Evolutionary conservation across 768 basidiomycete genomes (phyloP).

Genomic region (Leccinum subtestaceum): DNA sequence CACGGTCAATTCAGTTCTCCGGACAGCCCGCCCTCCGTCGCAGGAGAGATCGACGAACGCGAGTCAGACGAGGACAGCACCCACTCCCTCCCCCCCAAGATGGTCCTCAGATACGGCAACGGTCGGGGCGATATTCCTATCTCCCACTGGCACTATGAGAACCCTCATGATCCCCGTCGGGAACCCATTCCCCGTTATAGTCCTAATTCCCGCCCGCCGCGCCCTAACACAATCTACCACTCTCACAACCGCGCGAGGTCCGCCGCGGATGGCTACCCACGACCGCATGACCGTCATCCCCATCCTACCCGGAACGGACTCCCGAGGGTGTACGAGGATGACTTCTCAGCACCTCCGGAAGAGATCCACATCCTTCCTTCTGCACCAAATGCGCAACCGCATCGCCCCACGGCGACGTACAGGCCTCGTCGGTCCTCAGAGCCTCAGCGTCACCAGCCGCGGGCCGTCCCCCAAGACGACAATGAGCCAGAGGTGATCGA

Average conservation of each 20-base stretch:
- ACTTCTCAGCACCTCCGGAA: slow-evolving; percentile 43
- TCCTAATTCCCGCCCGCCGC: slow-evolving; percentile 25
- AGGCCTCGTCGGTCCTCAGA: slow-evolving; percentile 31
- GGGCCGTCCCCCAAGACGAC: slow-evolving; percentile 13
- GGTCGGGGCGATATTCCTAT: slow-evolving; percentile 66
- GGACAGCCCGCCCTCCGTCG: slow-evolving; percentile 49
- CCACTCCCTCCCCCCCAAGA: slow-evolving; percentile 60
- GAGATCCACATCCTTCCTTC: slow-evolving; percentile 64
- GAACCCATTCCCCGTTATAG: slow-evolving; percentile 18
- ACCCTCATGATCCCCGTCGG: slow-evolving; percentile 13
- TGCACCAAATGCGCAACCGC: slow-evolving; percentile 36
- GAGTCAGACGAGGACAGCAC: slow-evolving; percentile 43
- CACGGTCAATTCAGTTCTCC: slow-evolving; percentile 50
- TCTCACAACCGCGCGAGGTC: slow-evolving; percentile 40
- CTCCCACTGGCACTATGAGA: slow-evolving; percentile 40
- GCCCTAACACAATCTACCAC: slow-evolving; percentile 31
- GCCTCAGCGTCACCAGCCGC: slow-evolving; percentile 26
- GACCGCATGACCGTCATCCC: slow-evolving; percentile 27
- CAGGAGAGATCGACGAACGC: slow-evolving; percentile 38
- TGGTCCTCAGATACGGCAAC: slow-evolving; percentile 67
- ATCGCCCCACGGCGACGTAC: slow-evolving; percentile 29
- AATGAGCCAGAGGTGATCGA: slow-evolving; percentile 33
- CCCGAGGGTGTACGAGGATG: slow-evolving; percentile 17
- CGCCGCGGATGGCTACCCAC: slow-evolving; percentile 30
- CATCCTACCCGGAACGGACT: slow-evolving; percentile 17